Percentiles rank a stretch among this genome's conserved stretches.
Conservation (phyloP, 371 early-diverging fungal species). For the Lichtheimia ornata region DNA sequence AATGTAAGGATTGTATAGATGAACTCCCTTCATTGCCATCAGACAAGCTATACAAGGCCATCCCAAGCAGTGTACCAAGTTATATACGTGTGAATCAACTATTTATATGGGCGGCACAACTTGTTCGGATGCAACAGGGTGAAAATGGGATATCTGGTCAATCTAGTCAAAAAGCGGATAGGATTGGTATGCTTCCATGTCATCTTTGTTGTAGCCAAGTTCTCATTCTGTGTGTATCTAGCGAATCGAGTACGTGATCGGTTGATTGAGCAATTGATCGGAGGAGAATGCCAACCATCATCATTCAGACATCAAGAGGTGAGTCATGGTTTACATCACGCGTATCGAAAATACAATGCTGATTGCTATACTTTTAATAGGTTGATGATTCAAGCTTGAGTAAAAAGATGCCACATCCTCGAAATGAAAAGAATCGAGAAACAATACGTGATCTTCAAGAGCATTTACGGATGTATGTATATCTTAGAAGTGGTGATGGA, state of each 20-base stretch:
- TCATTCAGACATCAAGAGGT: neutral
- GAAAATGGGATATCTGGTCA: neutral
- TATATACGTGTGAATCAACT: neutral
- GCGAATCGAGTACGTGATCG: neutral
- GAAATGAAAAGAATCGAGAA: neutral
- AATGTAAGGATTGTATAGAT: neutral
- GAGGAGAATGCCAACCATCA: neutral
- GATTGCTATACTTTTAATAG: neutral
- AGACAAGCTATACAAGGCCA: neutral
- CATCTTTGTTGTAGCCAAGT: neutral
- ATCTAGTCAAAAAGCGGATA: neutral
- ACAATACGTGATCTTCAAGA: neutral
- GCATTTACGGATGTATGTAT: neutral
- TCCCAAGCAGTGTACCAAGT: neutral
- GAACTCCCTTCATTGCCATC: neutral
- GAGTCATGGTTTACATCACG: neutral
- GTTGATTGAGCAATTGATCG: neutral
- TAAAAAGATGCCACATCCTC: neutral
- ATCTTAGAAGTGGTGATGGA: neutral
- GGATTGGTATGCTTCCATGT: neutral
- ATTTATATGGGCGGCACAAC: neutral
- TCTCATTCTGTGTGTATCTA: neutral
- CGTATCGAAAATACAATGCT: neutral
- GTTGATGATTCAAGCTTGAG: neutral
- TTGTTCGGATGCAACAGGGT: neutral